These are phyloP conservation scores for Prosopis cineraria DNA, from an alignment of 306 rosid genomes.

Conservation along the genomic window DNA sequence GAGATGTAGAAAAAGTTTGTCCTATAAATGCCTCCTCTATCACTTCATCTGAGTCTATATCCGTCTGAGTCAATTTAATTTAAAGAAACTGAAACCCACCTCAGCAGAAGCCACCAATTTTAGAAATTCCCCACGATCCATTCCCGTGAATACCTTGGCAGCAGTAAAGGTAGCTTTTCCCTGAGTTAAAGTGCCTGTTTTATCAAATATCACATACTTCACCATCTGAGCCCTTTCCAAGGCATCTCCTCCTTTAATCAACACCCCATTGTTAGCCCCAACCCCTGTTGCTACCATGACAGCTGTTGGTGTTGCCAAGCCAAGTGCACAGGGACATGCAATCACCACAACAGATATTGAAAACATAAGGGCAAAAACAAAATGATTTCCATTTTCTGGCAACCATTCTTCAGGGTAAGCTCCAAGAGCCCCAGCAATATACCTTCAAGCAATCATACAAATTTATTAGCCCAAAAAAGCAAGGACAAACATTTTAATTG, in stretches of 20 bases:
- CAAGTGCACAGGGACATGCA: conserved; percentile 99
- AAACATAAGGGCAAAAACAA: conserved; percentile 98
- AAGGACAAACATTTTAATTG: conserved; percentile 28
- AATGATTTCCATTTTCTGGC: conserved; percentile 84
- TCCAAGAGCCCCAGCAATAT: conserved; percentile 73
- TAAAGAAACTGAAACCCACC: conserved; percentile 53
- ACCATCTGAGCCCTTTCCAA: conserved; percentile 94
- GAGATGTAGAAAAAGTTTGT: conserved; percentile 9
- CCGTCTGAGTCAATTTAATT: background rate
- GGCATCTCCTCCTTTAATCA: conserved; percentile 98
- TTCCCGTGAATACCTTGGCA: conserved; percentile 77
- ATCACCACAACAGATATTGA: conserved; percentile 94
- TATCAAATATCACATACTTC: conserved; percentile 86
- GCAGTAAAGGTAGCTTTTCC: conserved; percentile 85
- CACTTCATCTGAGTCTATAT: conserved; percentile 19
- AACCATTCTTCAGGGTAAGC: conserved; percentile 91
- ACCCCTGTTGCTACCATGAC: conserved; percentile 99
- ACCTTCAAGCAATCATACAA: conserved; percentile 51
- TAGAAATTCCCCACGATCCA: conserved; percentile 93
- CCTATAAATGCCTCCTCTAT: background rate
- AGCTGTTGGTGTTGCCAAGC: conserved; percentile 99
- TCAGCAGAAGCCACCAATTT: conserved; percentile 97
- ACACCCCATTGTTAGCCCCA: conserved; percentile 95
- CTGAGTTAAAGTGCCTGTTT: conserved; percentile 97
- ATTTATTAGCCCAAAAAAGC: background rate